phyloP scores from a whole-genome alignment of 352 stramenopile genomes.

The Hyaloperonospora arabidopsidis region DNA sequence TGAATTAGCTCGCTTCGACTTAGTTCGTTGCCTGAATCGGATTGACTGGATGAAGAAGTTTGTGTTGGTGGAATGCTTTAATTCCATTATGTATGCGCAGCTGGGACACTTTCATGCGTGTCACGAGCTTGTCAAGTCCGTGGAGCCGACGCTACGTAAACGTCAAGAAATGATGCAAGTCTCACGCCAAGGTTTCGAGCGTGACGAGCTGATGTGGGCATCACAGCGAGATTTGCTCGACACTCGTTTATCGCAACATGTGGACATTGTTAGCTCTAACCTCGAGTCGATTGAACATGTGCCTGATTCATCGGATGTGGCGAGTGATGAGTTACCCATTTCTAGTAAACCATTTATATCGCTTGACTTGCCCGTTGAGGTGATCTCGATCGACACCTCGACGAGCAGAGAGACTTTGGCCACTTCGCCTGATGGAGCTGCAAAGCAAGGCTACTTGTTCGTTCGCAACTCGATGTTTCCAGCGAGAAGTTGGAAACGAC shows the following conservation, averaged over 20 bases:
- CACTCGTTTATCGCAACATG: slow-evolving; percentile 40
- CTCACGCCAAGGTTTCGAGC: slow-evolving; percentile 55
- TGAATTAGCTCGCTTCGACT: slow-evolving; percentile 77
- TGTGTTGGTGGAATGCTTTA: slow-evolving; percentile 77
- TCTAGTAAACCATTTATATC: slow-evolving; percentile 25
- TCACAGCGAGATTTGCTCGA: slow-evolving; percentile 61
- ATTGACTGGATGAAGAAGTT: slow-evolving; percentile 83
- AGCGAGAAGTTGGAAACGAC: slow-evolving; percentile 73
- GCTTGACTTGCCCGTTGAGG: slow-evolving; percentile 66
- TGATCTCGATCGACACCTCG: slow-evolving; percentile 62
- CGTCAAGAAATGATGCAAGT: slow-evolving; percentile 66
- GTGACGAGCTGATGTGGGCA: slow-evolving; percentile 70
- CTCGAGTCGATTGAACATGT: slow-evolving; percentile 15
- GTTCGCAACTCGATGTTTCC: slow-evolving; percentile 81
- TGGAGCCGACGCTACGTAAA: slow-evolving; percentile 57
- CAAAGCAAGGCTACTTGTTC: slow-evolving; percentile 82
- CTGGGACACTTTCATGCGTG: slow-evolving; percentile 75
- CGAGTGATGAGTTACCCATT: slow-evolving; percentile 18
- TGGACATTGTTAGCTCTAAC: slow-evolving; percentile 27
- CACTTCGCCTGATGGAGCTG: slow-evolving; percentile 26
- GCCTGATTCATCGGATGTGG: slow-evolving; percentile 2
- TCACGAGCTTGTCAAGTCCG: slow-evolving; percentile 69
- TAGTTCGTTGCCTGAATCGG: slow-evolving; percentile 77
- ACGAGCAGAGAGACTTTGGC: slow-evolving; percentile 37
- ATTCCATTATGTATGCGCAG: slow-evolving; percentile 75